Evolutionary conservation across 345 rosid species (phyloP), one percentile per base, ranked within the genome.

Genomic region (Conringia planisiliqua): DNA sequence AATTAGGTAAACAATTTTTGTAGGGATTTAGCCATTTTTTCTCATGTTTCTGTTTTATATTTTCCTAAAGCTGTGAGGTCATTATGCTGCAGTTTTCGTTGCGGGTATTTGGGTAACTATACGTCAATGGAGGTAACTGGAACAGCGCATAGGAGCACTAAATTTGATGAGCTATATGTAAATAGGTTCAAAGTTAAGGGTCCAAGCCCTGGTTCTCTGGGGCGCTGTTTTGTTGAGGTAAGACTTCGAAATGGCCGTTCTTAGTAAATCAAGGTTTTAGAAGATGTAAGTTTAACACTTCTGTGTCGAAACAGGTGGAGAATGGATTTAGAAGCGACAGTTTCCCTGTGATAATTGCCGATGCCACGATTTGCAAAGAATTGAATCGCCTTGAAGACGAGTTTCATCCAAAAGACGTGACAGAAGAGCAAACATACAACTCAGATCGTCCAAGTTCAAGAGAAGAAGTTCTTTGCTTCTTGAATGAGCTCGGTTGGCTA

Each of bases 401-500:
- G 76, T 77, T 92, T 65, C 83, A 72, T 58, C 76, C 66, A 26
- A 80, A 81, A 73, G 68, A 64, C 32, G 62, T 81, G 77, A 70
- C 76, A 18, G 86, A 30, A 30, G 33, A 30, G 33, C 33, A 30
- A 30, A 56, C 61, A 62, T 74, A 70, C 47, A 84, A 77, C 66
- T 70, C 18, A 68, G 80, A 72, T 33, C 77, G 70, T 64, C 89
- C 83, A 1, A 87, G 81, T 54, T 86, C 88, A 63, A 87, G 79
- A 78, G 94, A 85, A 74, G 90, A 88, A 84, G 79, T 83, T 70
- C n/a, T 88, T 46, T 91, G 85, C 75, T 92, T 86, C 77, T 79
- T 92, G 75, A 88, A 90, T 36, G 96, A 92, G 79, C 96, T 92
- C 10, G 98, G 98, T 32, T 92, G 98, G 98, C 81, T 92, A 4